phyloP scores from a whole-genome alignment of 768 basidiomycete genomes.

The Botryobasidium botryosum region DNA sequence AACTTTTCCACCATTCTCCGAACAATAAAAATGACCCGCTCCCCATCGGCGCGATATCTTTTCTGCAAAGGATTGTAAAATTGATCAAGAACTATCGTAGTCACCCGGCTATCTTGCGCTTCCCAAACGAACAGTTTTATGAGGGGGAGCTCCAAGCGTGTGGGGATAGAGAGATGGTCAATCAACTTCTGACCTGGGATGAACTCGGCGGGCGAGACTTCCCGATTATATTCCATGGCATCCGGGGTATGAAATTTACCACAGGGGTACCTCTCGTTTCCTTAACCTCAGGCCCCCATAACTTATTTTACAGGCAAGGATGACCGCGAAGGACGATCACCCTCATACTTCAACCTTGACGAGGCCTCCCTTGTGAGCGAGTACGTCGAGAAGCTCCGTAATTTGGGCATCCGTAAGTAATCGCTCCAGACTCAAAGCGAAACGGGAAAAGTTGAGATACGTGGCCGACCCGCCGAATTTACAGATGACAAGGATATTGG shows the following conservation, averaged over 20 bases:
- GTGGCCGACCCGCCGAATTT: background rate
- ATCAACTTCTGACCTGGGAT: constrained; percentile 15
- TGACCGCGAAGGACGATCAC: constrained; percentile 46
- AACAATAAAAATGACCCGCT: too few relatives aligned
- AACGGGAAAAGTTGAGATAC: background rate
- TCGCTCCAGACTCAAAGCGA: background rate
- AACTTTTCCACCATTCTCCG: background rate
- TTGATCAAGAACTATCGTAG: constrained; percentile 50
- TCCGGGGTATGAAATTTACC: constrained; percentile 25
- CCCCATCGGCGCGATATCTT: background rate
- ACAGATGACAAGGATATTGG: constrained; percentile 39
- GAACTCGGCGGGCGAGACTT: constrained; percentile 32
- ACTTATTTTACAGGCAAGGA: constrained; percentile 24
- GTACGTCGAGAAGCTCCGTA: constrained; percentile 26
- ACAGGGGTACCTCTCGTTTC: background rate
- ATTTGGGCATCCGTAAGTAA: constrained; percentile 9
- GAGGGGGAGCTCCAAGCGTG: constrained; percentile 32
- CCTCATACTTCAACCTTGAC: constrained; percentile 54
- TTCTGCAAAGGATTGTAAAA: constrained; percentile 35
- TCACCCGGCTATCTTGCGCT: constrained; percentile 40
- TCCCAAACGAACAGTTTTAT: constrained; percentile 47
- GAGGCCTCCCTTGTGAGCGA: constrained; percentile 37
- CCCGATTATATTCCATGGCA: constrained; percentile 45
- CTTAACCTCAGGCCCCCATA: too few relatives aligned
- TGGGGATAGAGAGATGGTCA: constrained; percentile 21